These are phyloP conservation scores for Entrophospora sp. DNA, from an alignment of 192 early-diverging fungal species.

Conservation along the genomic window DNA sequence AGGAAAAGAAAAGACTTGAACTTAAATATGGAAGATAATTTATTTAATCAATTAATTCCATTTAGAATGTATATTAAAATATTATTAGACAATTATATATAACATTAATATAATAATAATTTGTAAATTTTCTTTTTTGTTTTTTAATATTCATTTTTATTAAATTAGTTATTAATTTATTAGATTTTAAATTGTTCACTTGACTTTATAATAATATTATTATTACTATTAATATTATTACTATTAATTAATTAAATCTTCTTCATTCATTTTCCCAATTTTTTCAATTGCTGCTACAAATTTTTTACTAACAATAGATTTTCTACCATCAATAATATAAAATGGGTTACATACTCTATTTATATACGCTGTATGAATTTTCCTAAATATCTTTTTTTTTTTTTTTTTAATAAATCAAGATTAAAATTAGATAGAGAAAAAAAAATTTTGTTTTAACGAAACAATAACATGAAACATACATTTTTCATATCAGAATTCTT, in stretches of 20 bases:
- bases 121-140: too few relatives aligned
- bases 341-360: conserved; percentile 81
- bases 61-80: too few relatives aligned
- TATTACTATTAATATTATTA: too few relatives aligned
- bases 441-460: background rate
- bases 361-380: conserved; percentile 78
- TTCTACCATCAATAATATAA: conserved; percentile 54
- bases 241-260: background rate
- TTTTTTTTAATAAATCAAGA: too few relatives aligned
- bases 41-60: too few relatives aligned
- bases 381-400: conserved; percentile 59
- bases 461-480: conserved; percentile 31
- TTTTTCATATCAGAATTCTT: conserved; percentile 78
- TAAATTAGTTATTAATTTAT: too few relatives aligned
- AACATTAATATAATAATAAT: too few relatives aligned
- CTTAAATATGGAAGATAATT: background rate
- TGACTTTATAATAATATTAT: too few relatives aligned
- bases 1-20: conserved; percentile 6
- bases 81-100: too few relatives aligned
- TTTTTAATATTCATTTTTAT: too few relatives aligned
- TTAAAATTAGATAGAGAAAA: background rate
- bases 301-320: conserved; percentile 41
- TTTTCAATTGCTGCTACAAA: conserved; percentile 51
- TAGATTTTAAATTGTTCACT: too few relatives aligned
- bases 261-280: conserved; percentile 33